These are phyloP conservation scores for Petasospora rhodanensis DNA, from an alignment of 1,139 yeast species.

Conservation along the genomic window DNA sequence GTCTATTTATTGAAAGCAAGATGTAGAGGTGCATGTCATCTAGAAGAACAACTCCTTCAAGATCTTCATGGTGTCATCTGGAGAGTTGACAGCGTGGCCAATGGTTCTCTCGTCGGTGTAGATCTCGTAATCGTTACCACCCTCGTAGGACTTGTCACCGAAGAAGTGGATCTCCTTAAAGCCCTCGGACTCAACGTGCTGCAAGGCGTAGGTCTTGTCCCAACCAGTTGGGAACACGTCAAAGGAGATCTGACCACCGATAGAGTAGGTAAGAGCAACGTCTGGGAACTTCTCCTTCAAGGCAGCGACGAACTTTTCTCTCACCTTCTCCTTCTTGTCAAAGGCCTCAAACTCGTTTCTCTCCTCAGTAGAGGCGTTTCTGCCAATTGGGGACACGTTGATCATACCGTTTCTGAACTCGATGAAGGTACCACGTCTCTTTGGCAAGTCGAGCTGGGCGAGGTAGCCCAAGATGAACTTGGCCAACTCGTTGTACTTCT, in stretches of 20 bases:
- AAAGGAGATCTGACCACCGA: constrained; percentile 98
- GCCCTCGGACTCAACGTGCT: constrained; percentile 81
- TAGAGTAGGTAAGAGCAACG: constrained; percentile 85
- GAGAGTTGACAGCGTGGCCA: constrained; percentile 89
- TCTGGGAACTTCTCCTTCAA: constrained; percentile 80
- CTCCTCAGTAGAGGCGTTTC: constrained; percentile 93
- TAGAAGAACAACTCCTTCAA: constrained; percentile 69
- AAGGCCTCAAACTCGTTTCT: constrained; percentile 85
- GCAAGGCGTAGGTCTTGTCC: constrained; percentile 98
- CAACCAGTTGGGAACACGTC: constrained; percentile 99
- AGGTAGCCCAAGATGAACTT: constrained; percentile 82
- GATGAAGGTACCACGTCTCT: constrained; percentile 94
- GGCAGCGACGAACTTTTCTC: constrained; percentile 80
- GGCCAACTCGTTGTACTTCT: constrained; percentile 83
- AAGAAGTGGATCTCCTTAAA: constrained; percentile 92
- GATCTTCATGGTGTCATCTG: constrained; percentile 82
- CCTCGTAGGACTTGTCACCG: constrained; percentile 96
- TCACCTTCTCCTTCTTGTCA: constrained; percentile 74
- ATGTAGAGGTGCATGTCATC: too few species aligned
- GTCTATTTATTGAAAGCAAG: neutral
- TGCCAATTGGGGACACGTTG: constrained; percentile 95
- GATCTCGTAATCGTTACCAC: constrained; percentile 98
- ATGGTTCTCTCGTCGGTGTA: constrained; percentile 86
- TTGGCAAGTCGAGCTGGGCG: constrained; percentile 82
- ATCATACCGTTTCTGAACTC: constrained; percentile 99